Conservation (phyloP, 495 filamentous ascomycete genomes). For the Chaetomium fimeti region DNA sequence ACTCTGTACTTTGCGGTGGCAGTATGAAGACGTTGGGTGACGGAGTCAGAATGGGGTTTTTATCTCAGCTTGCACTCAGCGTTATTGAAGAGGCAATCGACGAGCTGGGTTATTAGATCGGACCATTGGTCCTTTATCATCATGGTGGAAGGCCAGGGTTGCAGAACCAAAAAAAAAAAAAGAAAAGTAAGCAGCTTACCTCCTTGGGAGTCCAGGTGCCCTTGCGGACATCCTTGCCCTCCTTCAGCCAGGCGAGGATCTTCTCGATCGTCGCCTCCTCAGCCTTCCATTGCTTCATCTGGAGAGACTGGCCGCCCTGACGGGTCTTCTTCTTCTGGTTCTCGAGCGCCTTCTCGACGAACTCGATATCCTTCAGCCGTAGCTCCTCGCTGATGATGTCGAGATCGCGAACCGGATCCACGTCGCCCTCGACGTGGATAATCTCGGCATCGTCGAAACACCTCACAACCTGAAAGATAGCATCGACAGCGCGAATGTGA, state of each 20-base stretch:
- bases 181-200: slow-evolving; percentile 58
- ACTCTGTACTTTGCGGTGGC: slow-evolving; percentile 29
- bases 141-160: slow-evolving; percentile 53
- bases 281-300: slow-evolving; percentile 97
- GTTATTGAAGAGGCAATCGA: slow-evolving; percentile 74
- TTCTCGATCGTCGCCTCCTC: slow-evolving; percentile 91
- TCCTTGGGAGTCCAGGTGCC: slow-evolving; percentile 90
- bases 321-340: slow-evolving; percentile 86
- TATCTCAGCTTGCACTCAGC: slow-evolving; percentile 82
- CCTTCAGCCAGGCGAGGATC: slow-evolving; percentile 75
- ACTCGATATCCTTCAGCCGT: slow-evolving; percentile 98
- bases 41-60: slow-evolving; percentile 53
- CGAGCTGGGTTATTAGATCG: slow-evolving; percentile 98
- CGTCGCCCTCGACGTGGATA: slow-evolving; percentile 98
- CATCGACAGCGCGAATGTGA: slow-evolving; percentile 98
- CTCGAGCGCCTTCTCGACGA: slow-evolving; percentile 92
- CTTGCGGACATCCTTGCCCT: slow-evolving; percentile 89
- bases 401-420: slow-evolving; percentile 89
- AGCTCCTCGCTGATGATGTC: slow-evolving; percentile 97
- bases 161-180: slow-evolving; percentile 17
- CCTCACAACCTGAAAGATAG: slow-evolving; percentile 98
- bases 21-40: slow-evolving; percentile 31
- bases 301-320: slow-evolving; percentile 90
- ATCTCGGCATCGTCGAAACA: slow-evolving; percentile 99
- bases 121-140: slow-evolving; percentile 98